Evolutionary conservation across 495 filamentous ascomycete genomes (phyloP).

Genomic region (Podospora appendiculata): DNA sequence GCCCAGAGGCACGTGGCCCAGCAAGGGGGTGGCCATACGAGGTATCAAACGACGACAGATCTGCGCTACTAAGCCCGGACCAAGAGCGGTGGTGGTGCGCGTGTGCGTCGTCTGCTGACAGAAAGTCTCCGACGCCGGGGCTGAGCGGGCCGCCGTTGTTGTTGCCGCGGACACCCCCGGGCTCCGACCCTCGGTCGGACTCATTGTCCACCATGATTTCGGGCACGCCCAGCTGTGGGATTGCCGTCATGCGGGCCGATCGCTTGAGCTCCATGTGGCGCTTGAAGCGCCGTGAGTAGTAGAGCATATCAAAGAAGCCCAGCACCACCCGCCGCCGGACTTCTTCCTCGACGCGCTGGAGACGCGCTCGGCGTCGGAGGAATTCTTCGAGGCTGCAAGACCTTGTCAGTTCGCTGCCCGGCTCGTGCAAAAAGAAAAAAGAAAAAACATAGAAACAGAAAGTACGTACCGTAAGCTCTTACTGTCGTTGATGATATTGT

Average conservation of each 20-base stretch:
- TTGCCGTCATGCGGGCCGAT: slow-evolving; percentile 62
- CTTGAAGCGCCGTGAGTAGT: slow-evolving; percentile 79
- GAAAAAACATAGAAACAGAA: neutral
- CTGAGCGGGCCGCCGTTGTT: slow-evolving; percentile 4
- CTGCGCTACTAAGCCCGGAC: slow-evolving; percentile 27
- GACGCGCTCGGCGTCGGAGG: slow-evolving; percentile 76
- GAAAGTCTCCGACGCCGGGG: slow-evolving; percentile 12
- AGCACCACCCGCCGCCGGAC: slow-evolving; percentile 81
- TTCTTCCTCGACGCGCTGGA: slow-evolving; percentile 95
- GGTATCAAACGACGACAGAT: slow-evolving; percentile 34
- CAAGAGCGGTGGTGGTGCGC: slow-evolving; percentile 31
- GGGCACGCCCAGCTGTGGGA: slow-evolving; percentile 78
- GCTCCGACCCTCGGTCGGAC: slow-evolving; percentile 17
- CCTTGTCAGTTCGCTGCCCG: slow-evolving; percentile 7
- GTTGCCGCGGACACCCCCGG: slow-evolving; percentile 12
- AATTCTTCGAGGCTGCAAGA: slow-evolving; percentile 75
- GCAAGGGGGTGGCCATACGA: slow-evolving; percentile 37
- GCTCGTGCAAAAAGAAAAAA: neutral
- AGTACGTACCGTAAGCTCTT: slow-evolving; percentile 70
- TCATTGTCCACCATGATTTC: slow-evolving; percentile 82
- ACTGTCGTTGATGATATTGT: slow-evolving; percentile 97
- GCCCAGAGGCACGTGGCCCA: slow-evolving; percentile 21
- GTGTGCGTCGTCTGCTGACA: slow-evolving; percentile 28
- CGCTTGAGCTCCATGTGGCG: slow-evolving; percentile 58
- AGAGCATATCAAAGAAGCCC: slow-evolving; percentile 92